Evolutionary conservation across 306 rosid genomes (phyloP).

Genomic region (Casuarina glauca): DNA sequence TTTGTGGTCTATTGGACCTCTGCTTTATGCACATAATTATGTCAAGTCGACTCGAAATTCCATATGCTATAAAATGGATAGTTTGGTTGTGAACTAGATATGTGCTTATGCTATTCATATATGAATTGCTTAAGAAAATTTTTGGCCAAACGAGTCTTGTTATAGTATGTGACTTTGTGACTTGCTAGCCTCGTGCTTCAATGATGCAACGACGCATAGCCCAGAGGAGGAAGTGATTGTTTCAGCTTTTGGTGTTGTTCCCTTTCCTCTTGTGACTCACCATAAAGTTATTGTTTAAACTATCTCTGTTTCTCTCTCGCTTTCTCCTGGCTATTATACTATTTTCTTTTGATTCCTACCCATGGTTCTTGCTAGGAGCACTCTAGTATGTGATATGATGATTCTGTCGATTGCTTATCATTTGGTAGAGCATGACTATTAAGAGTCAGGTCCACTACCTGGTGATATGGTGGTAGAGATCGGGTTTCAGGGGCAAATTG

Average conservation of each 20-base stretch:
- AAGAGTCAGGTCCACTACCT: too few species aligned
- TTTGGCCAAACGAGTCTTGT: background rate
- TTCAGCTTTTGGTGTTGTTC: background rate
- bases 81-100: background rate
- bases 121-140: background rate
- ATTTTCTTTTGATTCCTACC: background rate
- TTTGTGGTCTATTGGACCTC: background rate
- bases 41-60: background rate
- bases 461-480: background rate
- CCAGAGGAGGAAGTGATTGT: too few species aligned
- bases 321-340: too few species aligned
- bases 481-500: background rate
- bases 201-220: too few species aligned
- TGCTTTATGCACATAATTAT: background rate
- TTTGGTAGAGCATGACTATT: background rate
- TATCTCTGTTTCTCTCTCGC: background rate
- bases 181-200: too few species aligned
- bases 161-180: background rate
- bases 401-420: background rate
- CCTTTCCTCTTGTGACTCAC: background rate
- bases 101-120: background rate
- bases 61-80: background rate
- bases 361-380: background rate
- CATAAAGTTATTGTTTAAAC: background rate
- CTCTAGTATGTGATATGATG: background rate